Evolutionary conservation across 2,329 filamentous ascomycete genomes (phyloP), one percentile per base, ranked within the genome.

Genomic region (Phialocephala sp.): DNA sequence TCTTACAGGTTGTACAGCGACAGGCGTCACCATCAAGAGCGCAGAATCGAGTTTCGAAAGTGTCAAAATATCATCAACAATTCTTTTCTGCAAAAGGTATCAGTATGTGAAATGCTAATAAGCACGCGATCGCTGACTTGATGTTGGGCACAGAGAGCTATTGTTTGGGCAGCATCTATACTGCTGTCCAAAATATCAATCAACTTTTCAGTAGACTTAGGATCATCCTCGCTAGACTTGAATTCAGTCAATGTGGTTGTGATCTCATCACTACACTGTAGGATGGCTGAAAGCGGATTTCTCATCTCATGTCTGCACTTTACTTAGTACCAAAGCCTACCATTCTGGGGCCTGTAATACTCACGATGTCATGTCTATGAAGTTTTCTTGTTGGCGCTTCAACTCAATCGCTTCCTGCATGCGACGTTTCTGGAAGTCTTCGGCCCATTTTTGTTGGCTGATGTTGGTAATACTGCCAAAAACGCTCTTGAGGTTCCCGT

Each of bases 391-490:
- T 68, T 91, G 88, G 27, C 87, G 83, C 77, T 95, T 95, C 67
- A 93, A 83, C 75, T 94, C 90, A 1, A 94, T 87, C 0, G 92
- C 93, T 75, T 95, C 92, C 73, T 94, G 87, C 73, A 91, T 90
- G 65, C 91, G 88, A 54, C 89, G 85, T 72, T 86, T 92, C 76
- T 96, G 91, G 39, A 93, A 87, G 56, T 89, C 88, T 77, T 96
- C 92, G 0, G 92, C 92, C 83, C 89, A 90, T 76, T 96, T 97
- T 75, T 95, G 91, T 62, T 91, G 87, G 20, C 90, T 93, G 69
- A 97, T 96, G 73, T 96, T 92, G 0, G 92, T 94, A 60, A 96
- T 89, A 73, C 89, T 91, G 60, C 91, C 91, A 71, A 94, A 93
- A 2, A 93, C 89, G 67, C 89, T 87, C 79, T 92, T 92, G 60